phyloP scores from a whole-genome alignment of 23 red algal species.

The Chondrus crispus region DNA sequence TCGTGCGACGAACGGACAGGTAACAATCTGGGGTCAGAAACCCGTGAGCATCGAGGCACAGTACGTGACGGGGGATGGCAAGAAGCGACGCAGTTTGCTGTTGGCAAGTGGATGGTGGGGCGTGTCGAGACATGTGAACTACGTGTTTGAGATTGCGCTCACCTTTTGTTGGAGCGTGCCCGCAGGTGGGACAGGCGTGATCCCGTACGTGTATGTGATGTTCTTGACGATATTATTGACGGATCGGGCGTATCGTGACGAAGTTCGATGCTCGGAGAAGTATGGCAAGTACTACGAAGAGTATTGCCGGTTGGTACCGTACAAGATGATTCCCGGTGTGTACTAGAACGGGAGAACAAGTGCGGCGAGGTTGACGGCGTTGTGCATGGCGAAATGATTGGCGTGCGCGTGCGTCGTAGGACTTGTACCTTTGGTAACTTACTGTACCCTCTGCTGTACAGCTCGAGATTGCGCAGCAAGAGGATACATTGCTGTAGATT shows the following conservation, averaged over 20 bases:
- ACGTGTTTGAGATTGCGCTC: conserved; percentile 84
- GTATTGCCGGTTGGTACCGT: conserved; percentile 89
- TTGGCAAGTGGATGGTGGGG: conserved; percentile 97
- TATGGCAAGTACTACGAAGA: conserved; percentile 80
- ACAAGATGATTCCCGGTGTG: conserved; percentile 54
- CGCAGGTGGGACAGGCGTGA: conserved; percentile 27
- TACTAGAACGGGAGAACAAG: too few species aligned
- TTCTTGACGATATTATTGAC: conserved; percentile 88
- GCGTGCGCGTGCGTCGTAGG: too few species aligned
- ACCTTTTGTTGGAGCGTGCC: conserved; percentile 82
- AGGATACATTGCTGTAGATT: too few species aligned
- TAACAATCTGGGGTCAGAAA: conserved; percentile 59
- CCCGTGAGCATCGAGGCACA: conserved; percentile 39
- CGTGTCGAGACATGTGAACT: conserved; percentile 90
- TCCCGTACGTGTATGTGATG: conserved; percentile 91
- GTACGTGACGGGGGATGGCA: conserved; percentile 72
- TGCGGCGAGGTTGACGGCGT: too few species aligned
- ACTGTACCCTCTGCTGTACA: too few species aligned
- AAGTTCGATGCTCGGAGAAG: conserved; percentile 75
- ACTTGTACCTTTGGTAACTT: too few species aligned
- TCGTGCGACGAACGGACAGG: conserved; percentile 44
- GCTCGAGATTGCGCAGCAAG: too few species aligned
- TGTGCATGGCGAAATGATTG: too few species aligned
- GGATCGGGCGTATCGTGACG: conserved; percentile 87
- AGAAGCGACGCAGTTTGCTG: conserved; percentile 55